Evolutionary conservation across 805 yeast species (phyloP), one percentile per base, ranked within the genome.

Genomic region (Naumovozyma dairenensis): DNA sequence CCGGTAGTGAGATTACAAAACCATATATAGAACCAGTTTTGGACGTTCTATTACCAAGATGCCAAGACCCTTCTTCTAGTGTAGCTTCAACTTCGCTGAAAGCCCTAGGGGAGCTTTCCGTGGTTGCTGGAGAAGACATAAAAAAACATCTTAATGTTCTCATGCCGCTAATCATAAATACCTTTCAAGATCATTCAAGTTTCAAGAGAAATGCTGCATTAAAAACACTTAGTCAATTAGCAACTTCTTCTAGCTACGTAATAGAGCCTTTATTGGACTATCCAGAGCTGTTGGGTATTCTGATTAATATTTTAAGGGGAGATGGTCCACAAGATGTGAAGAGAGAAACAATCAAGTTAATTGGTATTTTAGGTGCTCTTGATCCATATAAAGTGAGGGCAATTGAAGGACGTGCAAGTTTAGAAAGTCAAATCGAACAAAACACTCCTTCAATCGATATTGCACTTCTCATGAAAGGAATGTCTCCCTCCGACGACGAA

Each of bases 341-440:
- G 49, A 65, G 95, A 37, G 97, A 92, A 54, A 81, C 96, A 0
- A 94, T 92, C 1, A 70, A 89, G 43, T 60, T 92, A 16, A 64
- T 92, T 36, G 99, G 99, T 51, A 86, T 87, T 21, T 63, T 92
- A 27, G 99, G 99, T 42, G 98, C 98, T 0, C 63, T 92, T 31
- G 98, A 92, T 58, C 99, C 99, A 1, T 92, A 89, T 53, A 87
- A 84, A 51, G 93, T 86, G 46, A 74, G 95, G 36, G 95, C 85
- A 46, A 83, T 87, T 7, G 97, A 87, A 52, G 77, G 83, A 37
- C 68, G 67, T 1, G 71, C 80, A 1, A 74, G 71, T 29, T 53
- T 61, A 2, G 59, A 59, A 35, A 53, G 55, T 20, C 42, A 61
- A 4, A 79, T 72, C 1, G 93, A 83, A 43, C 89, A 83, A 41